Conservation (phyloP, 2,329 filamentous ascomycete genomes). For the Ceratocystis destructans region DNA sequence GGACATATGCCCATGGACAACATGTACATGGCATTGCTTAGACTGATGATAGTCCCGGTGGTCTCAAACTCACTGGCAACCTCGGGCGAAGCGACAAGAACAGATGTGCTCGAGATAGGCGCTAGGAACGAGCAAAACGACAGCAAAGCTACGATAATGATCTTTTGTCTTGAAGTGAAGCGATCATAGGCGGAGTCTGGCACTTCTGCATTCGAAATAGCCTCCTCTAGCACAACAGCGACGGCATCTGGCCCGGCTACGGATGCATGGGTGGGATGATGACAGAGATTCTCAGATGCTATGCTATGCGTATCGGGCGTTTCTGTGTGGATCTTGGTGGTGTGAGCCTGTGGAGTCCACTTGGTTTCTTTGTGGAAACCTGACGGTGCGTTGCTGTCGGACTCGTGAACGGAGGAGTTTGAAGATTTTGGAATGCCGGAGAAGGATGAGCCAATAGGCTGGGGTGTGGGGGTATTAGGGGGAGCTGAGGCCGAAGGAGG, state of each 20-base stretch:
- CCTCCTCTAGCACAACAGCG: slow-evolving; percentile 15
- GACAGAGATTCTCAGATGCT: slow-evolving; percentile 11
- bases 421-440: slow-evolving; percentile 3
- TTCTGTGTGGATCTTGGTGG: not conserved
- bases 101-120: slow-evolving; percentile 59
- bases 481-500: not conserved
- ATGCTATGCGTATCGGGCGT: slow-evolving; percentile 8
- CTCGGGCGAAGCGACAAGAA: slow-evolving; percentile 61
- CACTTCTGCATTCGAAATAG: slow-evolving; percentile 24
- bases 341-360: not conserved
- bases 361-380: not conserved
- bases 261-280: slow-evolving; percentile 14
- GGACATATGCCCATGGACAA: slow-evolving; percentile 58
- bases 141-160: slow-evolving; percentile 52
- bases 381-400: not conserved
- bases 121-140: slow-evolving; percentile 65
- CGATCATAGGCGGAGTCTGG: slow-evolving; percentile 50
- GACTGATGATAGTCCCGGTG: slow-evolving; percentile 54
- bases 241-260: slow-evolving; percentile 17
- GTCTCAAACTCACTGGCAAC: slow-evolving; percentile 52
- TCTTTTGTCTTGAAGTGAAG: slow-evolving; percentile 48
- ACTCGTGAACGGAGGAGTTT: slow-evolving; percentile 8
- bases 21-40: slow-evolving; percentile 64
- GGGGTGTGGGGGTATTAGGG: not conserved
- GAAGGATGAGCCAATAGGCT: not conserved